Evolutionary conservation across 108 stramenopile species (phyloP).

Genomic region (Poteriospumella lacustris): DNA sequence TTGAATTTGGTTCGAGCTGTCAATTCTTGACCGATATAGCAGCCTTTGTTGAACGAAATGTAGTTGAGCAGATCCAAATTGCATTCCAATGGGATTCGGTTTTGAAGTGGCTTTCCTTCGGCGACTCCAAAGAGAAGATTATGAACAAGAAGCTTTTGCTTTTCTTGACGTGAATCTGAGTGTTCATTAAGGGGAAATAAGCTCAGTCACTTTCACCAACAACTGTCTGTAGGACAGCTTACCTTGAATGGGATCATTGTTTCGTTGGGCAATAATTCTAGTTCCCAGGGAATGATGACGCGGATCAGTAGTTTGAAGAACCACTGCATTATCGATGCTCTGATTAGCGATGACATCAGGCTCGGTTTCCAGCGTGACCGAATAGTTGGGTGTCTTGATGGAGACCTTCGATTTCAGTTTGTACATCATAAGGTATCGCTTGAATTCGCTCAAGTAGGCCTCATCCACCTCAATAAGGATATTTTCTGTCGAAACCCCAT

Average conservation of each 20-base stretch:
- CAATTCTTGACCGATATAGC: constrained; percentile 95
- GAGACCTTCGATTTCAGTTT: constrained; percentile 24
- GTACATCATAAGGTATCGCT: constrained; percentile 28
- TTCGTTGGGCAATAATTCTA: constrained; percentile 18
- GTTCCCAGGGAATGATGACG: not conserved
- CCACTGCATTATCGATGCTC: not conserved
- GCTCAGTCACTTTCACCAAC: constrained; percentile 65
- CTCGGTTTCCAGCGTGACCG: not conserved
- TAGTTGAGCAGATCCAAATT: constrained; percentile 85
- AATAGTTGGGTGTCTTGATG: not conserved
- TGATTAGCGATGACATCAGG: not conserved
- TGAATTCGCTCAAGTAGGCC: not conserved
- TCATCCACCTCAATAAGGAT: constrained; percentile 21
- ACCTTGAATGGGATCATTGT: constrained; percentile 48
- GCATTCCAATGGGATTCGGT: constrained; percentile 75
- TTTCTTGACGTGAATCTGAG: too few species aligned
- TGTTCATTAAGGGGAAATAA: too few species aligned
- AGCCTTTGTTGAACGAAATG: constrained; percentile 86
- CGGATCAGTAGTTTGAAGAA: not conserved
- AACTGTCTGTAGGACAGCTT: constrained; percentile 48
- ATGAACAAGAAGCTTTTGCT: too few species aligned
- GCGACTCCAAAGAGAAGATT: constrained; percentile 70
- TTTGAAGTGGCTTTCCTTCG: constrained; percentile 69
- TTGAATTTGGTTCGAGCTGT: constrained; percentile 87
- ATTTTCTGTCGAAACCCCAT: not conserved